Conservation (phyloP, 805 yeast genomes). For the Metahyphopichia silvanorum region DNA sequence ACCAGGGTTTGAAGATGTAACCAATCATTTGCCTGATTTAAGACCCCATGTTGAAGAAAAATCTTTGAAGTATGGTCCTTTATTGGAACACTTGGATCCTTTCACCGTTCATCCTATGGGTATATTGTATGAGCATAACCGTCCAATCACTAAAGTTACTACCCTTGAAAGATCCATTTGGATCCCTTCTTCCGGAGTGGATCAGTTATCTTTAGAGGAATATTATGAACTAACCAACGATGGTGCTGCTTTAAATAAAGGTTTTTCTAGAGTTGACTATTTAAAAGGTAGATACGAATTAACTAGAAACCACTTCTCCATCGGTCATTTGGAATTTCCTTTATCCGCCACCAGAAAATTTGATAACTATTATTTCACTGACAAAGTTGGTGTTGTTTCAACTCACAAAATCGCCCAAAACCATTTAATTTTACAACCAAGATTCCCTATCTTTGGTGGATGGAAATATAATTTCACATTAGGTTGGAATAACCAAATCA, state of each 20-base stretch:
- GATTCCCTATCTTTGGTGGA: slow-evolving; percentile 94
- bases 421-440: slow-evolving; percentile 64
- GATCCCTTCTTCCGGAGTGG: slow-evolving; percentile 82
- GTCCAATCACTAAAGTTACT: slow-evolving; percentile 61
- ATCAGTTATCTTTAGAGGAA: slow-evolving; percentile 72
- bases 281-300: slow-evolving; percentile 51
- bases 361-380: slow-evolving; percentile 72
- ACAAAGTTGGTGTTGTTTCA: slow-evolving; percentile 90
- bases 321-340: slow-evolving; percentile 58
- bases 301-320: slow-evolving; percentile 52
- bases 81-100: slow-evolving; percentile 38
- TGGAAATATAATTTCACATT: slow-evolving; percentile 95
- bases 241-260: slow-evolving; percentile 66
- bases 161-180: slow-evolving; percentile 71
- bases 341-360: slow-evolving; percentile 37
- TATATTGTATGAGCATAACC: slow-evolving; percentile 59
- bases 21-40: slow-evolving; percentile 22
- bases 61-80: slow-evolving; percentile 56
- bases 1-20: slow-evolving; percentile 10
- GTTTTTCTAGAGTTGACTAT: slow-evolving; percentile 81
- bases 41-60: slow-evolving; percentile 37
- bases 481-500: slow-evolving; percentile 79
- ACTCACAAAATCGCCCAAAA: slow-evolving; percentile 52
- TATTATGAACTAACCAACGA: slow-evolving; percentile 74
- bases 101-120: slow-evolving; percentile 47